Base-by-base conservation (phyloP, 129 eudicot genomes). In the Centella asiatica region DNA sequence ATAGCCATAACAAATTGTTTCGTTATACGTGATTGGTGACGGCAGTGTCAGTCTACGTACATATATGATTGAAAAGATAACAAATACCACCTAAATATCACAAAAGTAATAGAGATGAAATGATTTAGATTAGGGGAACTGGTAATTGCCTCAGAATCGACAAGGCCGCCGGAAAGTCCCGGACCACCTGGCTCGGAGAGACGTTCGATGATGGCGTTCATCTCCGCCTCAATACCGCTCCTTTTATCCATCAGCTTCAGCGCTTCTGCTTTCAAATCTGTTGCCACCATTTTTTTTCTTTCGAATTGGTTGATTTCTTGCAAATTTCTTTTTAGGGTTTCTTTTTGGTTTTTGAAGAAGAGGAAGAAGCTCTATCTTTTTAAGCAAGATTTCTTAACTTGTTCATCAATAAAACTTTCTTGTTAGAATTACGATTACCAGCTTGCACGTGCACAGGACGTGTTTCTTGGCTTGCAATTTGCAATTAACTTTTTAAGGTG, bases 101-200 rank as follows among this genome's bases (percentile, higher is more conserved):
- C 13, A 52, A 1, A 3, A 15, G 2, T 8, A 52, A 52, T 24
- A 22, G 34, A 59, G 48, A 0, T 24, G 23, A 62, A 23, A 42
- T 14, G 13, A 12, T 4, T 11, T 42, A 15, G 12, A 11, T 42
- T 11, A 39, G 44, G 45, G 39, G 22, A 33, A 37, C 31, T 48
- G 2, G 18, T 57, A 71, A 26, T 57, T 77, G 56, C 97, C 95
- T 90, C 95, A 25, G 87, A 73, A 51, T 90, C 95, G 68, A 86
- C 66, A 70, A 90, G 97, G 77, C 86, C 86, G 76, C 97, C 97
- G 71, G 89, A 71, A 76, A 90, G 83, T 14, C 97, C 97, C 22
- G 97, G 97, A 45, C 84, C 97, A 59, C 85, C 94, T 26, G 95
- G 94, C 62, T 70, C 85, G 72, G 76, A 72, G 69, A 90, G 90